Evolutionary conservation across 2,329 filamentous ascomycete species (phyloP).

Genomic region (Claviceps purpurea): DNA sequence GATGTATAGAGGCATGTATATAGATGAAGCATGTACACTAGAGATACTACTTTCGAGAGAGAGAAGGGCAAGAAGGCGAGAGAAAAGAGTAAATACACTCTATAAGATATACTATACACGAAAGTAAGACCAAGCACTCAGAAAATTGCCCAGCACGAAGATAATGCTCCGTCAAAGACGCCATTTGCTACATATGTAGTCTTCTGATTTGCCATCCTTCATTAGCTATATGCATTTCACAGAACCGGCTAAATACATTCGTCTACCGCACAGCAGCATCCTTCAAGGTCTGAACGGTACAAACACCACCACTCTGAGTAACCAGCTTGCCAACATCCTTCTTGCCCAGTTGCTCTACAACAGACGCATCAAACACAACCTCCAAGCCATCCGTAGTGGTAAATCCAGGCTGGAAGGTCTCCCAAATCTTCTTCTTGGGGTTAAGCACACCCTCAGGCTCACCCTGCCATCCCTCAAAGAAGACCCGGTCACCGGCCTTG

Average conservation of each 20-base stretch:
- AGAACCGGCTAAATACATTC: neutral
- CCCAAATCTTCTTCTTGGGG: constrained; percentile 99
- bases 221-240: neutral
- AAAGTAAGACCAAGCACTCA: neutral
- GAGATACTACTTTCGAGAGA: neutral
- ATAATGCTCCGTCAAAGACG: too few relatives aligned
- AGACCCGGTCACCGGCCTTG: constrained; percentile 74
- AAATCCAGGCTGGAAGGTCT: constrained; percentile 91
- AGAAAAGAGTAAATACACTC: too few relatives aligned
- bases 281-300: constrained; percentile 70
- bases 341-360: constrained; percentile 63
- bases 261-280: constrained; percentile 64
- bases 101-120: neutral
- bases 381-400: constrained; percentile 71
- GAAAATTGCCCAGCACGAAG: too few relatives aligned
- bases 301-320: constrained; percentile 64
- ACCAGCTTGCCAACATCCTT: constrained; percentile 55
- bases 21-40: neutral
- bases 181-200: too few relatives aligned
- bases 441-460: constrained; percentile 89
- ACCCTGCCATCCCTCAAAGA: constrained; percentile 88
- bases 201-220: neutral
- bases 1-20: neutral
- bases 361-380: constrained; percentile 73
- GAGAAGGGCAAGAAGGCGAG: neutral